Conservation (phyloP, 768 basidiomycete species). For the Naganishia vaughanmartiniae region DNA sequence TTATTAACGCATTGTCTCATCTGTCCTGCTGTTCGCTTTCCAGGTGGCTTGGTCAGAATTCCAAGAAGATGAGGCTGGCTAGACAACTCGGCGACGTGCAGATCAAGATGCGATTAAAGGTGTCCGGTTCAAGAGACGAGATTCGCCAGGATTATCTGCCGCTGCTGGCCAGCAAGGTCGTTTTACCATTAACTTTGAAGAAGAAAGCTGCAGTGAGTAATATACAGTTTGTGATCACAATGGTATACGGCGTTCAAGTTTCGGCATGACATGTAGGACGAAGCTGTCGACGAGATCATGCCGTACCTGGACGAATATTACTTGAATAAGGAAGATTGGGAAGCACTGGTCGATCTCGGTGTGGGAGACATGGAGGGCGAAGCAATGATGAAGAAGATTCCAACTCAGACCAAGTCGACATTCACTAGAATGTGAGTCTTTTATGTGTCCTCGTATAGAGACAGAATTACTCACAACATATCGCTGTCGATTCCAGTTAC, state of each 20-base stretch:
- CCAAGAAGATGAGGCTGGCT: conserved; percentile 77
- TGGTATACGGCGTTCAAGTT: conserved; percentile 1
- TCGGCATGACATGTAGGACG: conserved; percentile 54
- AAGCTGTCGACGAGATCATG: conserved; percentile 77
- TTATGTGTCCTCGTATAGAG: neutral
- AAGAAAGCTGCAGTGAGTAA: conserved; percentile 65
- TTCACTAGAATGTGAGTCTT: conserved; percentile 75
- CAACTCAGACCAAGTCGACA: conserved; percentile 72
- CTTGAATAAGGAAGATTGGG: conserved; percentile 93
- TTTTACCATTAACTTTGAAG: conserved; percentile 68
- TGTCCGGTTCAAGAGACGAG: conserved; percentile 84
- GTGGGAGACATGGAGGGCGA: conserved; percentile 76
- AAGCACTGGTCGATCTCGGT: conserved; percentile 88
- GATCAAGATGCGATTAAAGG: conserved; percentile 88
- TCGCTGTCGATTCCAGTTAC: conserved; percentile 60
- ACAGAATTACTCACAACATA: neutral
- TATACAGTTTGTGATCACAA: no score
- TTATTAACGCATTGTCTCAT: neutral
- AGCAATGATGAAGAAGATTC: conserved; percentile 74
- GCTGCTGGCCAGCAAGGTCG: conserved; percentile 74
- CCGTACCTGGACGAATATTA: conserved; percentile 90
- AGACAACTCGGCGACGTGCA: conserved; percentile 85
- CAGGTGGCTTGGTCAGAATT: conserved; percentile 98
- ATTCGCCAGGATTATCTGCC: conserved; percentile 90
- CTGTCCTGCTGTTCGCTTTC: neutral